Conservation (phyloP, 192 early-diverging fungal genomes). For the Podila epicladia region DNA sequence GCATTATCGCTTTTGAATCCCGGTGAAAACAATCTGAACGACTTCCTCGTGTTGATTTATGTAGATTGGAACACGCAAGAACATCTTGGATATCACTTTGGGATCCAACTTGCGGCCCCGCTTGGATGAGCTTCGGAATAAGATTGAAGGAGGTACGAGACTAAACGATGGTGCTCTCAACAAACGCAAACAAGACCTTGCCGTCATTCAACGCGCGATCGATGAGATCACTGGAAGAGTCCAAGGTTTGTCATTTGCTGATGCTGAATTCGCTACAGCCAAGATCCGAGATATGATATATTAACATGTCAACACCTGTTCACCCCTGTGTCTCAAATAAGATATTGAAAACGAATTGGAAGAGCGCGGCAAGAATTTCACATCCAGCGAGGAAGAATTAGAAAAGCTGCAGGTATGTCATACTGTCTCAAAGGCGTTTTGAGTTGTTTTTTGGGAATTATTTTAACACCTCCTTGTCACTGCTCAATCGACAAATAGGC, state of each 20-base stretch:
- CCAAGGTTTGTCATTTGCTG: conserved; percentile 29
- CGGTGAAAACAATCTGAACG: not conserved
- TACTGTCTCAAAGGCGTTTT: not conserved
- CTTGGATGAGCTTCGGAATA: conserved; percentile 71
- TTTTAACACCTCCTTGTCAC: not conserved
- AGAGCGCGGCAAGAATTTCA: conserved; percentile 7
- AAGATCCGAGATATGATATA: not conserved
- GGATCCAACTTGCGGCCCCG: conserved; percentile 73
- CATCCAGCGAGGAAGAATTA: conserved; percentile 33
- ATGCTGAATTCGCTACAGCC: not conserved
- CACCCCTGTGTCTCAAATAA: conserved; percentile 23
- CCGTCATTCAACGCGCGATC: conserved; percentile 22
- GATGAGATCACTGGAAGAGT: conserved; percentile 44
- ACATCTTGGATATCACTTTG: conserved; percentile 77
- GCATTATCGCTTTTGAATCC: no score
- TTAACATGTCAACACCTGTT: not conserved
- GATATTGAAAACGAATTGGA: conserved; percentile 53
- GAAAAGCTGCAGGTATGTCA: conserved; percentile 41
- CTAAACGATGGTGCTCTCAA: conserved; percentile 58
- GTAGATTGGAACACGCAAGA: conserved; percentile 78
- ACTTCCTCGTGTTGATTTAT: not conserved
- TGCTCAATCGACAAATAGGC: conserved; percentile 23
- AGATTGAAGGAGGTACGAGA: conserved; percentile 61
- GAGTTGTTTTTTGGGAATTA: not conserved
- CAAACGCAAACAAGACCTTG: conserved; percentile 30